phyloP scores from a whole-genome alignment of 2,329 filamentous ascomycete genomes.

The Cercospora sp. region DNA sequence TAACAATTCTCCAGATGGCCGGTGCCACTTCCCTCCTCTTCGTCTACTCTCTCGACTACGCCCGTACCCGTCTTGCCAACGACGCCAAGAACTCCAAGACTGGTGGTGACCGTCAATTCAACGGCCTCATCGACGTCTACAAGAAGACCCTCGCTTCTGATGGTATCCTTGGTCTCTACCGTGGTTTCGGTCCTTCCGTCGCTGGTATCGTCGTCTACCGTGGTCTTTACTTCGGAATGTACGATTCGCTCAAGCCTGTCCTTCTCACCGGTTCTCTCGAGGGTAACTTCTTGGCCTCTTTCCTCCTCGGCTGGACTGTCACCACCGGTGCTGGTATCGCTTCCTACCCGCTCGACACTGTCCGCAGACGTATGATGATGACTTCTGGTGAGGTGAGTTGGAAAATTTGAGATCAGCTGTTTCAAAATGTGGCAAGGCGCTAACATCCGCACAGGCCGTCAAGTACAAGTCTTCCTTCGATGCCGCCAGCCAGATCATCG shows the following conservation, averaged over 20 bases:
- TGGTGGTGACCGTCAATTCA: constrained; percentile 99
- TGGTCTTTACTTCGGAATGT: constrained; percentile 99
- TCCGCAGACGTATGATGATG: constrained; percentile 99
- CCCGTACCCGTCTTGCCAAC: constrained; percentile 99
- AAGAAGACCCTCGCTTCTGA: constrained; percentile 99
- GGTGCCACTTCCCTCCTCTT: constrained; percentile 99
- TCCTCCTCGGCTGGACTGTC: constrained; percentile 97
- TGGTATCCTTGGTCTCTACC: constrained; percentile 99
- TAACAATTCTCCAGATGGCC: constrained; percentile 64
- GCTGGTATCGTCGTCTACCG: constrained; percentile 99
- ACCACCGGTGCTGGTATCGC: constrained; percentile 99
- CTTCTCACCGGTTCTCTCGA: constrained; percentile 86
- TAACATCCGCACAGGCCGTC: constrained; percentile 71
- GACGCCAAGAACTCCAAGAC: constrained; percentile 98
- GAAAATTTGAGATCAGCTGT: background rate
- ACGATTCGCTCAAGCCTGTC: constrained; percentile 99
- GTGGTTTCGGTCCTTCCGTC: constrained; percentile 99
- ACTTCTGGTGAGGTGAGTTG: constrained; percentile 70
- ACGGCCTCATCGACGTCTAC: constrained; percentile 99
- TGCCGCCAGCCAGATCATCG: constrained; percentile 93
- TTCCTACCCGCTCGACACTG: constrained; percentile 99
- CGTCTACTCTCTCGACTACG: constrained; percentile 99
- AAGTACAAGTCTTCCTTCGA: constrained; percentile 99
- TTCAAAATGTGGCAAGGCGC: background rate
- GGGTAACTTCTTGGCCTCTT: constrained; percentile 99